A percentile compares a stretch with the other conserved stretches of the same genome.
These are phyloP conservation scores for Leucoagaricus sp. DNA, from an alignment of 1,284 basidiomycete species.

Conservation along the genomic window DNA sequence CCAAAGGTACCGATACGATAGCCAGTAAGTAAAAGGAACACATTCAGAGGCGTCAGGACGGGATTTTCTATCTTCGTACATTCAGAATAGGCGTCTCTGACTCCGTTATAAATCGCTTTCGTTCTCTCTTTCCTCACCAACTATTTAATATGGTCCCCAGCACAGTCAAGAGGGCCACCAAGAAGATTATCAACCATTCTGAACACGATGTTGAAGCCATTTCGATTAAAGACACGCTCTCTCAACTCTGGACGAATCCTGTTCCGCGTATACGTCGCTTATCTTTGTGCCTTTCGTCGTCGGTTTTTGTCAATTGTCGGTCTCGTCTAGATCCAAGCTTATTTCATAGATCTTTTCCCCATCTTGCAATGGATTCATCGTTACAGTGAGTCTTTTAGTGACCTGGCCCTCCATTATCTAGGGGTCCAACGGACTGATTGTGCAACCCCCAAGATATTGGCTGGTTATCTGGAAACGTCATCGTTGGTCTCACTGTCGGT, in stretches of 20 bases:
- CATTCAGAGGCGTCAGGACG: background rate
- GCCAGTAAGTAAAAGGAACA: too few species aligned
- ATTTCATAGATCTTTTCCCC: slow-evolving; percentile 76
- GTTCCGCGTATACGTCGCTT: slow-evolving; percentile 44
- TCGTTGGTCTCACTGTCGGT: slow-evolving; percentile 90
- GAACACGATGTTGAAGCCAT: slow-evolving; percentile 60
- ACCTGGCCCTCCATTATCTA: slow-evolving; percentile 13
- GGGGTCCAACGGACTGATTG: background rate
- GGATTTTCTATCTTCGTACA: background rate
- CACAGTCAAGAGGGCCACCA: slow-evolving; percentile 50
- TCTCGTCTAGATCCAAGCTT: slow-evolving; percentile 52
- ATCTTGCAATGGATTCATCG: slow-evolving; percentile 82
- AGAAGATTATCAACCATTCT: slow-evolving; percentile 62
- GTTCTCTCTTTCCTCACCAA: slow-evolving; percentile 3
- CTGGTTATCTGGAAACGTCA: slow-evolving; percentile 80
- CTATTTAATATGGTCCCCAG: slow-evolving; percentile 39
- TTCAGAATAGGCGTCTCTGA: slow-evolving; percentile 5
- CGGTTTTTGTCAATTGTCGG: background rate
- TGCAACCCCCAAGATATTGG: slow-evolving; percentile 53
- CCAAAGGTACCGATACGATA: too few species aligned
- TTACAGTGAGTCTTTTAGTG: slow-evolving; percentile 72
- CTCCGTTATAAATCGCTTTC: background rate
- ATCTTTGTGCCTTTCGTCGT: slow-evolving; percentile 5
- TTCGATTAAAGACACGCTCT: slow-evolving; percentile 54
- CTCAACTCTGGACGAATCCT: slow-evolving; percentile 41